Conservation (phyloP, 164 flowering plant species). For the Umbellularia californica region DNA sequence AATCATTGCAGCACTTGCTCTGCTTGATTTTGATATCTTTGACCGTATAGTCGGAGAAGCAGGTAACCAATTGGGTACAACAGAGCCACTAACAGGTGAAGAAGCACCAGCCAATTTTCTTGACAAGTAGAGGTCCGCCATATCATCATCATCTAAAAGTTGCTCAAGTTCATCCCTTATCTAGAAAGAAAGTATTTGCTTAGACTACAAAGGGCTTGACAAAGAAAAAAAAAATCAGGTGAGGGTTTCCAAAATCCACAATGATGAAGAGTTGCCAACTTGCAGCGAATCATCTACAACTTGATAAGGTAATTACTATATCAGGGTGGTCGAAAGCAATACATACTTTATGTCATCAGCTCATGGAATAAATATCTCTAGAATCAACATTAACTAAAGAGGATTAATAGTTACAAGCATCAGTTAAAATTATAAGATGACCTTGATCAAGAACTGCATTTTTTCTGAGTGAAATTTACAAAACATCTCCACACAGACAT, state of each 20-base stretch:
- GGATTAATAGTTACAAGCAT: too few relatives aligned
- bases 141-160: conserved; percentile 92
- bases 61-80: conserved; percentile 59
- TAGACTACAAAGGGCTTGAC: not conserved
- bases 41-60: conserved; percentile 75
- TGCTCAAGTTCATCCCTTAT: conserved; percentile 98
- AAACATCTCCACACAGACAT: too few relatives aligned
- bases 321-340: not conserved
- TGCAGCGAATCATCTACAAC: not conserved
- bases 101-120: conserved; percentile 60
- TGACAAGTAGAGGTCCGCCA: conserved; percentile 90
- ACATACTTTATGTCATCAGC: not conserved
- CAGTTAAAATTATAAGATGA: too few relatives aligned
- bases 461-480: too few relatives aligned
- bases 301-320: not conserved
- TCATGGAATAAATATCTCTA: too few relatives aligned
- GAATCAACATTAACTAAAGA: too few relatives aligned
- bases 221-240: not conserved
- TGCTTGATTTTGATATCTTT: conserved; percentile 75
- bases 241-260: too few relatives aligned
- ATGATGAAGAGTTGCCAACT: too few relatives aligned
- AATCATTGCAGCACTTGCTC: conserved; percentile 60
- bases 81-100: conserved; percentile 66
- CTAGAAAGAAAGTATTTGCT: conserved; percentile 24
- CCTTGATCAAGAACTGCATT: too few relatives aligned